These are phyloP conservation scores for Globisporangium irregulare DNA, from an alignment of 352 stramenopile species.

Conservation along the genomic window DNA sequence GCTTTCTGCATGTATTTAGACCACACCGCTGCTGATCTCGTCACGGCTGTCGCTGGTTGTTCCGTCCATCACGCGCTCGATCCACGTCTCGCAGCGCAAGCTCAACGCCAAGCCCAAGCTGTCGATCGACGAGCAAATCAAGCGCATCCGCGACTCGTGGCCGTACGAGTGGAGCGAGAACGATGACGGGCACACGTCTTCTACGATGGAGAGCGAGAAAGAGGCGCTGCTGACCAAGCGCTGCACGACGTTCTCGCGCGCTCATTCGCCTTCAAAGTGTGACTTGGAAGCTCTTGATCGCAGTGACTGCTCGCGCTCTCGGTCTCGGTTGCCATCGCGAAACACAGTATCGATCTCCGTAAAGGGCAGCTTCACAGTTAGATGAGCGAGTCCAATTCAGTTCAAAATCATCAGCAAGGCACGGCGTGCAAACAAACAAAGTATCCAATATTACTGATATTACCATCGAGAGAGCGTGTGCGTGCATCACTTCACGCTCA, in stretches of 20 bases:
- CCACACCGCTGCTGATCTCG: constrained; percentile 12
- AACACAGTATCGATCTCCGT: not conserved
- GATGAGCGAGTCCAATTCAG: constrained; percentile 8
- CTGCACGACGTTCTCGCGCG: constrained; percentile 29
- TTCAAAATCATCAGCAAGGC: not conserved
- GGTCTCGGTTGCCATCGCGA: constrained; percentile 11
- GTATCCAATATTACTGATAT: constrained; percentile 17
- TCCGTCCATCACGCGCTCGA: constrained; percentile 55
- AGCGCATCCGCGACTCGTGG: constrained; percentile 64
- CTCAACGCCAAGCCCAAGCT: constrained; percentile 10
- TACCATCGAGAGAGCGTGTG: not conserved
- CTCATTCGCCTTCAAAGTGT: constrained; percentile 11
- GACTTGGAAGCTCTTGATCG: not conserved
- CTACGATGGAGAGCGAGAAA: constrained; percentile 11
- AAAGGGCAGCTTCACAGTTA: constrained; percentile 12
- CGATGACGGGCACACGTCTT: not conserved
- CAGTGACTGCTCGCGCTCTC: not conserved
- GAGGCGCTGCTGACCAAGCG: constrained; percentile 18
- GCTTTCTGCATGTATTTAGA: not conserved
- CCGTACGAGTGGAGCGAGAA: constrained; percentile 52
- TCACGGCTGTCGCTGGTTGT: constrained; percentile 22
- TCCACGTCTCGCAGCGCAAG: constrained; percentile 42
- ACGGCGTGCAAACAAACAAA: constrained; percentile 6
- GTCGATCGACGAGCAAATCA: constrained; percentile 43
- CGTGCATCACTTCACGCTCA: not conserved